Evolutionary conservation across 1,284 basidiomycete species (phyloP).

Genomic region (Cutaneotrichosporon sp.): DNA sequence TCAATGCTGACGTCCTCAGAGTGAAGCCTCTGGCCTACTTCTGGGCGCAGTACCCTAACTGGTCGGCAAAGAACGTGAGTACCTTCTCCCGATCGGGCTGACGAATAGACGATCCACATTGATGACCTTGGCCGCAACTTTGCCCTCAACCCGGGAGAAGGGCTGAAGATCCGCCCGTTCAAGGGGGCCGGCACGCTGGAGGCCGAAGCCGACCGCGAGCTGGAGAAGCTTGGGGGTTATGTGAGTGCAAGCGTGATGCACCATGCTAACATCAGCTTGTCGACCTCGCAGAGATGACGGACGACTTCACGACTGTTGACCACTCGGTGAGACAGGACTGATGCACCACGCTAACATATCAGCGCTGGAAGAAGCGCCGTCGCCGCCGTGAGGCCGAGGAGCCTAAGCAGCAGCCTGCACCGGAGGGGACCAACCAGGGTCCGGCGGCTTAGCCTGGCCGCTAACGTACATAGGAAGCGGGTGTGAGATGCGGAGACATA

Average conservation of each 20-base stretch:
- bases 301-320: slow-evolving; percentile 44
- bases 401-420: background rate
- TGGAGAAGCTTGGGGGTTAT: slow-evolving; percentile 66
- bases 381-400: background rate
- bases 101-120: slow-evolving; percentile 69
- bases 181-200: slow-evolving; percentile 69
- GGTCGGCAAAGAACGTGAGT: slow-evolving; percentile 56
- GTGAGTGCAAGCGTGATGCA: slow-evolving; percentile 25
- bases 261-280: slow-evolving; percentile 27
- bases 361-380: slow-evolving; percentile 30
- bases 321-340: slow-evolving; percentile 34
- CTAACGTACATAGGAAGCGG: background rate
- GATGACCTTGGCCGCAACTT: slow-evolving; percentile 88
- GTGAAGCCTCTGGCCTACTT: slow-evolving; percentile 83
- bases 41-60: slow-evolving; percentile 81
- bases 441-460: background rate
- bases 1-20: slow-evolving; percentile 35
- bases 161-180: slow-evolving; percentile 73
- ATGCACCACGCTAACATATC: background rate
- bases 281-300: slow-evolving; percentile 33
- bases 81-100: background rate
- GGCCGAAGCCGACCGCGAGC: slow-evolving; percentile 64
- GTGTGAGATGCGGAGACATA: background rate
- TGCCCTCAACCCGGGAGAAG: slow-evolving; percentile 79
- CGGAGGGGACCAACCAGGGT: background rate